Evolutionary conservation across 495 filamentous ascomycete species (phyloP), one percentile per base, ranked within the genome.

Genomic region (Clohesyomyces aquaticus): DNA sequence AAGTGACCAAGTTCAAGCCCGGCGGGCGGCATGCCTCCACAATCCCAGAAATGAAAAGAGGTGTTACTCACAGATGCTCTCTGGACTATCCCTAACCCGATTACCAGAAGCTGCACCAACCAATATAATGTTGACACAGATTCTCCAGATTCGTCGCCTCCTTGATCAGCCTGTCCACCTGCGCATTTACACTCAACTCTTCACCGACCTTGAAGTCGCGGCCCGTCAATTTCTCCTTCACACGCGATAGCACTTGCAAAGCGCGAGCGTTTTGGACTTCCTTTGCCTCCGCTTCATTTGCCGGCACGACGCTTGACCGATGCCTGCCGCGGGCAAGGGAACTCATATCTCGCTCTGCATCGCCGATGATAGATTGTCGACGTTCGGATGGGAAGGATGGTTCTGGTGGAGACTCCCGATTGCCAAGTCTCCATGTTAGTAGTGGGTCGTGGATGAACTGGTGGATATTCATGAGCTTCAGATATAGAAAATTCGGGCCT

Each of bases 81-180:
- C n/a, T n/a, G n/a, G n/a, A 53, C 16, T 53, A 43, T 19, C 19
- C 4, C n/a, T 6, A 43, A 29, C n/a, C 23, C 18, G n/a, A 16
- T 60, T 76, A 95, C 90, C 91, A 93, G 81, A 93, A 95, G 76
- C 89, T 92, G 75, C 91, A 96, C 91, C 91, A 95, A 55, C 93
- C 94, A 61, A 98, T 97, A 76, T 97, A 99, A 78, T 98, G 94
- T 78, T 97, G 94, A 72, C 95, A 98, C 59, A 99, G 81, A 77
- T 98, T 98, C 80, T 98, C 95, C 47, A 97, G 80, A 68, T 91
- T 97, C 4, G 94, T 98, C 19, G 95, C 95, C 77, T 99, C 93
- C 32, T 87, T 87, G 62, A 98, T 88, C 69, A 98, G 77, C 76
- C 93, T 93, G 72, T 96, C 92, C 1, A 99, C 95, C 75, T 98